These are phyloP conservation scores for Ophiostoma sp. DNA, from an alignment of 2,329 filamentous ascomycete species.

Conservation along the genomic window DNA sequence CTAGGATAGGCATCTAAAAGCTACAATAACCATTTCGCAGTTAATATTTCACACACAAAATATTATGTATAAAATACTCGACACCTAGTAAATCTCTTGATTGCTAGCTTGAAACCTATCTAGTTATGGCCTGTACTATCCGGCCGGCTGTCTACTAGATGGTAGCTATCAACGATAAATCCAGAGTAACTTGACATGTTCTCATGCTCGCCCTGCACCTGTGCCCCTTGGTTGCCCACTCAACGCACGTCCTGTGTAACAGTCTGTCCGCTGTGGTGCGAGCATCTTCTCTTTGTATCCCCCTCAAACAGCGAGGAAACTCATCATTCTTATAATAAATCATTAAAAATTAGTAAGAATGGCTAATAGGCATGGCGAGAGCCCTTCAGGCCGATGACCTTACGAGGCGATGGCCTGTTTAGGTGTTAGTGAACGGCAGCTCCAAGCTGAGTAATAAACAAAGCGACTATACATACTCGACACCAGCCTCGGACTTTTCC, in stretches of 20 bases:
- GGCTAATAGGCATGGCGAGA: conserved; percentile 22
- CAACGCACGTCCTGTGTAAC: not conserved
- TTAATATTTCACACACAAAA: not conserved
- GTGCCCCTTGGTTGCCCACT: not conserved
- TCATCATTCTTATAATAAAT: not conserved
- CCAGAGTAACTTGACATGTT: not conserved
- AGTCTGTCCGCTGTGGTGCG: not conserved
- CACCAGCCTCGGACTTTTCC: not conserved
- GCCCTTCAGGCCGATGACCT: conserved; percentile 22
- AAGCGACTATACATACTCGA: not conserved
- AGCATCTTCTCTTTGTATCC: not conserved
- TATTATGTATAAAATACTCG: not conserved
- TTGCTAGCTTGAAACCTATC: not conserved
- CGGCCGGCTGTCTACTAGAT: not conserved
- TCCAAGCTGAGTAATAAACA: not conserved
- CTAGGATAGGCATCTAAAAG: not conserved
- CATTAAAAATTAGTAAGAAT: not conserved
- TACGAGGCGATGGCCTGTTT: not conserved
- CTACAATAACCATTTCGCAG: not conserved
- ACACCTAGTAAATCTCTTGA: not conserved
- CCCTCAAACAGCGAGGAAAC: not conserved
- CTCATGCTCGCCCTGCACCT: not conserved
- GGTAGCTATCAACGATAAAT: not conserved
- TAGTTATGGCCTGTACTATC: not conserved
- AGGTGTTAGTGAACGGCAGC: not conserved